Evolutionary conservation across 2,329 filamentous ascomycete species (phyloP).

Genomic region (Cryoendolithus antarcticus): DNA sequence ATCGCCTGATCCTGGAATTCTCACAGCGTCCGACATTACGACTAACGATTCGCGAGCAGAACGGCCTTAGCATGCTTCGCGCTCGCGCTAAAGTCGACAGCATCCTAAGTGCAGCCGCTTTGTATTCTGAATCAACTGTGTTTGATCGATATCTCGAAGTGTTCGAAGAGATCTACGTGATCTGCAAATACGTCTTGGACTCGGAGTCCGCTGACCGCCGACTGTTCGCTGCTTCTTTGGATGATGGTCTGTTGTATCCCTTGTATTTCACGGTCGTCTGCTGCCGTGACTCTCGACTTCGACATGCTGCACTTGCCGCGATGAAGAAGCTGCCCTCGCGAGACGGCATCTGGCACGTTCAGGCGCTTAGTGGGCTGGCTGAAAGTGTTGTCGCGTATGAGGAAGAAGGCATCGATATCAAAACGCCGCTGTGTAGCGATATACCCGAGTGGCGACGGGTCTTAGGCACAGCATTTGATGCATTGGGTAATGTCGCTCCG

Average conservation of each 20-base stretch:
- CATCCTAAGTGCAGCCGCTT: conserved; percentile 15
- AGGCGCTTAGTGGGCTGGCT: conserved; percentile 14
- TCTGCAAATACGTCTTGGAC: conserved; percentile 18
- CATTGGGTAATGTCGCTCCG: conserved; percentile 8
- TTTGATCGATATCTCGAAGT: conserved; percentile 16
- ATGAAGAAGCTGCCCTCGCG: conserved; percentile 13
- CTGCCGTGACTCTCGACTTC: conserved; percentile 18
- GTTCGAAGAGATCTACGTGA: conserved; percentile 20
- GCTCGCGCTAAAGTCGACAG: conserved; percentile 18
- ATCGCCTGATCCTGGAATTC: conserved; percentile 16
- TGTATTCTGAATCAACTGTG: conserved; percentile 16
- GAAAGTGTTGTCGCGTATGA: conserved; percentile 15
- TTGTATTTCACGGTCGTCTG: conserved; percentile 17
- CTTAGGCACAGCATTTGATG: conserved; percentile 14
- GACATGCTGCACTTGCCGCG: conserved; percentile 15
- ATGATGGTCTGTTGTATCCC: conserved; percentile 20
- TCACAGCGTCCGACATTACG: conserved; percentile 18
- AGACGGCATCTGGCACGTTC: conserved; percentile 18
- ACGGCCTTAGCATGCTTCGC: conserved; percentile 18
- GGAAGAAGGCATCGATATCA: conserved; percentile 11
- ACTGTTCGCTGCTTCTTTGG: conserved; percentile 17
- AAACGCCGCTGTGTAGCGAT: conserved; percentile 12
- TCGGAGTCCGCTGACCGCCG: conserved; percentile 16
- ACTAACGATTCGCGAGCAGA: conserved; percentile 17
- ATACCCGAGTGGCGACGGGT: conserved; percentile 21